Percentiles rank a stretch among this genome's conserved stretches.
Evolutionary conservation across 306 rosid species (phyloP).

Genomic region (Pterocarpus macrocarpus): DNA sequence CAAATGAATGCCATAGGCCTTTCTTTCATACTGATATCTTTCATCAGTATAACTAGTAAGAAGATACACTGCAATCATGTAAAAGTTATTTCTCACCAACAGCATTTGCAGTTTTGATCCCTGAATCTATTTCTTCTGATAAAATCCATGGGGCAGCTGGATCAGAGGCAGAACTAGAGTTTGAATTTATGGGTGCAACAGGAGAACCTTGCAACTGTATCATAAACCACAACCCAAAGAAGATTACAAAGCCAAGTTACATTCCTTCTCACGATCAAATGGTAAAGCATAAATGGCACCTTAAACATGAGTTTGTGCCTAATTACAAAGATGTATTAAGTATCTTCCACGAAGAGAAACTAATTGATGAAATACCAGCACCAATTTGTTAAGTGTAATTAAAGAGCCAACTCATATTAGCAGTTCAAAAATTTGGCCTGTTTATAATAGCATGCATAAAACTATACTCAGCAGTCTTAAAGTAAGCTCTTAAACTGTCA

Average conservation of each 20-base stretch:
- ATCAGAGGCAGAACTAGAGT: constrained; percentile 77
- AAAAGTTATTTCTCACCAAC: constrained; percentile 60
- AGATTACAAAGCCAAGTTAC: constrained; percentile 37
- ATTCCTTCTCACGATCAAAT: constrained; percentile 27
- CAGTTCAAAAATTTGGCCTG: too few relatives aligned
- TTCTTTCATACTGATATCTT: constrained; percentile 20
- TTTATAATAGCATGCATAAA: too few relatives aligned
- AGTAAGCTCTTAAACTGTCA: too few relatives aligned
- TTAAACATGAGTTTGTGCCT: constrained; percentile 27
- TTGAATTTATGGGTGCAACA: constrained; percentile 71
- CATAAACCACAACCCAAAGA: constrained; percentile 48
- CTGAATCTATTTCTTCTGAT: constrained; percentile 86
- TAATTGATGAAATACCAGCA: constrained; percentile 21
- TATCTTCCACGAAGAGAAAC: constrained; percentile 24
- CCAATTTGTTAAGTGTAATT: constrained; percentile 1
- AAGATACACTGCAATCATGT: constrained; percentile 48
- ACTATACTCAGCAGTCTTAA: too few relatives aligned
- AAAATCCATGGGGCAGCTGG: constrained; percentile 65
- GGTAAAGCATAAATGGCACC: constrained; percentile 25
- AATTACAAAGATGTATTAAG: constrained; percentile 14
- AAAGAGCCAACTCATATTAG: too few relatives aligned
- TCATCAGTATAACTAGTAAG: constrained; percentile 27
- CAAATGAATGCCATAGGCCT: constrained; percentile 36
- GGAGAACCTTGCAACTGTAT: constrained; percentile 82
- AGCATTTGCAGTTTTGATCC: constrained; percentile 56